phyloP scores from a whole-genome alignment of 73 alveolate genomes.

The Paramecium sonneborni region DNA sequence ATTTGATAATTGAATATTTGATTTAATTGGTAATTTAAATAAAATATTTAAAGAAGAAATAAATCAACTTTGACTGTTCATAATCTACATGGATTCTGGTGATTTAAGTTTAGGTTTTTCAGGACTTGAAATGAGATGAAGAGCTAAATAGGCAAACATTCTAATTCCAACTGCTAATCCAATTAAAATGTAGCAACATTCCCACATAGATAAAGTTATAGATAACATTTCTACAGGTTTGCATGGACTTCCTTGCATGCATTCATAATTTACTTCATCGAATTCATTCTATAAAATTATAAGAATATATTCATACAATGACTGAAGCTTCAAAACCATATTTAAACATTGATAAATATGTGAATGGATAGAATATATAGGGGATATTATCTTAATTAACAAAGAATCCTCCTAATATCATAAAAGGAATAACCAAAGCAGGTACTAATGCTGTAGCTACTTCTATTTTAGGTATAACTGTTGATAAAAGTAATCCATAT shows the following conservation, averaged over 20 bases:
- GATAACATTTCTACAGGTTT: conserved; percentile 63
- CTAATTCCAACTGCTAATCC: conserved; percentile 57
- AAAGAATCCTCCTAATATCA: conserved; percentile 71
- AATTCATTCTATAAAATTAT: conserved; percentile 37
- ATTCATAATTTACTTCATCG: conserved; percentile 27
- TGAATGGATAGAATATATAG: conserved; percentile 39
- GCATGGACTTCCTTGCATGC: not conserved
- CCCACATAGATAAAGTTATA: conserved; percentile 46
- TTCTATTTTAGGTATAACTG: conserved; percentile 57
- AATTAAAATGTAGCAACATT: conserved; percentile 8
- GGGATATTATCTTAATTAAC: conserved; percentile 65
- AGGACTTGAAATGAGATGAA: conserved; percentile 58
- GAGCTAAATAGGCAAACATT: conserved; percentile 50
- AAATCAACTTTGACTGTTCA: not conserved
- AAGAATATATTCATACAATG: not conserved
- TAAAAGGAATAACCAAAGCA: conserved; percentile 68
- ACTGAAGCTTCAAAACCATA: conserved; percentile 66
- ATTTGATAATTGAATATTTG: not conserved
- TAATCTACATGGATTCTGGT: not conserved
- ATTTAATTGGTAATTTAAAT: not conserved
- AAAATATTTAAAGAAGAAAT: not conserved
- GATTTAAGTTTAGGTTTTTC: conserved; percentile 56
- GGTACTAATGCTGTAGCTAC: conserved; percentile 66
- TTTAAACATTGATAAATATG: conserved; percentile 57
- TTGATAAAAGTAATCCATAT: conserved; percentile 56